Evolutionary conservation across 2,329 filamentous ascomycete species (phyloP), one percentile per base, ranked within the genome.

Genomic region (Claviceps maximensis): DNA sequence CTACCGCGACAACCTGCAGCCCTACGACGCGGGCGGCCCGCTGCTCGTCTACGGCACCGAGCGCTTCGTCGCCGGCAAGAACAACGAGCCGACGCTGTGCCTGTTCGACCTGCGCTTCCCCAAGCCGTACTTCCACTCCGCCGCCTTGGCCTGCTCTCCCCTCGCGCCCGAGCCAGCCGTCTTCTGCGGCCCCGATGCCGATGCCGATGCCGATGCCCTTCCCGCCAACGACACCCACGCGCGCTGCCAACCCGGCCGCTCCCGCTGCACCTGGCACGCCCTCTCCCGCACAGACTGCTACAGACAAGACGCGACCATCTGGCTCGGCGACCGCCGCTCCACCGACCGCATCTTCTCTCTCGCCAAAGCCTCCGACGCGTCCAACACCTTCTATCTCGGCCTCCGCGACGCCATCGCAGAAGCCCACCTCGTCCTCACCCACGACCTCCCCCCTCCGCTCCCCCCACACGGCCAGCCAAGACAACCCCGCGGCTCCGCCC

Each of bases 61-160:
- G 49, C 69, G 74, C 13, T 80, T 80, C 54, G 60, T 79, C 4
- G 70, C 70, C 0, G 77, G 76, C 3, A 74, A 71, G 58, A 72
- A 71, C 38, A 65, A 66, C 17, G 66, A 67, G 4, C 64, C 71
- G 0, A 66, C 68, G 10, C 56, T 80, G 52, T 74, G 75, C 51
- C 62, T 79, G 33, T 80, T 79, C 54, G 77, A 80, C 65, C 76
- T 77, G 52, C 75, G 77, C 12, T 75, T 72, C 65, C 62, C 71
- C 0, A 73, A 67, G 56, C 57, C 64, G 2, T 80, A 80, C 57
- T 63, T 72, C 52, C 71, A 79, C 63, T 74, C 74, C 2, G 65
- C 69, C 3, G 72, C 68, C 4, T 65, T 78, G 12, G 67, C 74
- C 0, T 80, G 77, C 59, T 66, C 69, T 8, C 19, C 48, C 15